Conservation (phyloP, 495 filamentous ascomycete genomes). For the Penicillium goetzii region DNA sequence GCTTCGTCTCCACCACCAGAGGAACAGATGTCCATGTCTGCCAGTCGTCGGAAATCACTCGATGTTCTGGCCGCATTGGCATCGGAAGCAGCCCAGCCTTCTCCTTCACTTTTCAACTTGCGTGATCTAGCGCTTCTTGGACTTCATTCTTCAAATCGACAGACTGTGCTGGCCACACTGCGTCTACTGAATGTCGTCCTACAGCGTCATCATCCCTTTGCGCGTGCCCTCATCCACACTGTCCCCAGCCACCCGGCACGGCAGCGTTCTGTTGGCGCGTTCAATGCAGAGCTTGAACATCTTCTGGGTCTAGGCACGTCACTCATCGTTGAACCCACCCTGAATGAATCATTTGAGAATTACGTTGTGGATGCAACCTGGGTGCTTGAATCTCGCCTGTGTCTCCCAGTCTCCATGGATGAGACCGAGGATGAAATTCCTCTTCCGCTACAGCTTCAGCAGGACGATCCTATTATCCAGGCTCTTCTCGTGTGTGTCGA, state of each 20-base stretch:
- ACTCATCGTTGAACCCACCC: slow-evolving; percentile 70
- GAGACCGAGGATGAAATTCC: slow-evolving; percentile 31
- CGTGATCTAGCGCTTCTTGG: slow-evolving; percentile 88
- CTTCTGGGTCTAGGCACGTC: slow-evolving; percentile 72
- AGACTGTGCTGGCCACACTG: slow-evolving; percentile 86
- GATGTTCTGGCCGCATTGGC: slow-evolving; percentile 79
- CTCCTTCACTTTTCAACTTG: slow-evolving; percentile 88
- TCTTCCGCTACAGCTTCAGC: slow-evolving; percentile 53
- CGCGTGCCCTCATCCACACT: slow-evolving; percentile 70
- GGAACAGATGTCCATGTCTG: slow-evolving; percentile 60
- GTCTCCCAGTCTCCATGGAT: slow-evolving; percentile 35
- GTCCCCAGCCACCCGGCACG: slow-evolving; percentile 64
- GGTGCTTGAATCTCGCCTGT: slow-evolving; percentile 74
- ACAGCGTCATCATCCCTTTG: slow-evolving; percentile 83
- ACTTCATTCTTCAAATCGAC: slow-evolving; percentile 79
- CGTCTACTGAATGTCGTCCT: slow-evolving; percentile 83
- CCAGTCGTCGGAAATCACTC: slow-evolving; percentile 81
- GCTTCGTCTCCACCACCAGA: slow-evolving; percentile 62
- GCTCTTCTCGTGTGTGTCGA: slow-evolving; percentile 70
- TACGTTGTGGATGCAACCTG: slow-evolving; percentile 79
- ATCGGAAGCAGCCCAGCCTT: slow-evolving; percentile 65
- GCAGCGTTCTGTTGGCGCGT: slow-evolving; percentile 73
- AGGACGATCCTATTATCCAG: slow-evolving; percentile 76
- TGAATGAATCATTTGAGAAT: slow-evolving; percentile 80
- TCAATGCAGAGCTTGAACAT: slow-evolving; percentile 77